These are phyloP conservation scores for Penicillium freii DNA, from an alignment of 2,329 filamentous ascomycete species.

Conservation along the genomic window DNA sequence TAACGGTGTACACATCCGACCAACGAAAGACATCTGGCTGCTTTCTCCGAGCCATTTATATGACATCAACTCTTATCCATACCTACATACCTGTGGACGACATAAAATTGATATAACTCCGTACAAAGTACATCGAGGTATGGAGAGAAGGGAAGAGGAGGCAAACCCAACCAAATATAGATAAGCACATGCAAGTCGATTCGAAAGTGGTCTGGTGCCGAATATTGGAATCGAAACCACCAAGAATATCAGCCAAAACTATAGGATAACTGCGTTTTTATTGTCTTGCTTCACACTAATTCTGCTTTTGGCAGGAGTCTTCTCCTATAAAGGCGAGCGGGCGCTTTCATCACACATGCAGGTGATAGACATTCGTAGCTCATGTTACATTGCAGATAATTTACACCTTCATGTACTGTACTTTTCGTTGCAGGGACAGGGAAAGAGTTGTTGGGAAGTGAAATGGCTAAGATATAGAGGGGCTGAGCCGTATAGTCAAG, in stretches of 20 bases:
- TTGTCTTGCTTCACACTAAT: background rate
- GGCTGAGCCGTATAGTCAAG: background rate
- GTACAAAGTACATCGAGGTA: background rate
- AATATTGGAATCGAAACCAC: background rate
- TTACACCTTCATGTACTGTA: background rate
- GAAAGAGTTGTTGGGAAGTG: background rate
- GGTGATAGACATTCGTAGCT: background rate
- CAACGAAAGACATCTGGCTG: slow-evolving; percentile 2
- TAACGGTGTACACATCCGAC: background rate
- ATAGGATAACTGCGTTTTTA: background rate
- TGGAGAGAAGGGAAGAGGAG: background rate
- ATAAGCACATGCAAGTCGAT: background rate
- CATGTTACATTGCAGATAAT: slow-evolving; percentile 1
- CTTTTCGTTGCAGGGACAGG: background rate
- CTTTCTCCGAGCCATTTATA: slow-evolving; percentile 1
- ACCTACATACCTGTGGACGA: background rate
- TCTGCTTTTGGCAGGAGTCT: background rate
- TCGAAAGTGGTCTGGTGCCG: background rate
- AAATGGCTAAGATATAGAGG: background rate
- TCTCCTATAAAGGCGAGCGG: too few species aligned
- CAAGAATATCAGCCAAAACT: background rate
- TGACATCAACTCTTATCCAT: background rate
- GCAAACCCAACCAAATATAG: background rate
- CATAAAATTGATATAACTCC: too few species aligned
- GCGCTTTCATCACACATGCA: background rate